Conservation (phyloP, 768 basidiomycete species). For the Agaricus subrufescens region DNA sequence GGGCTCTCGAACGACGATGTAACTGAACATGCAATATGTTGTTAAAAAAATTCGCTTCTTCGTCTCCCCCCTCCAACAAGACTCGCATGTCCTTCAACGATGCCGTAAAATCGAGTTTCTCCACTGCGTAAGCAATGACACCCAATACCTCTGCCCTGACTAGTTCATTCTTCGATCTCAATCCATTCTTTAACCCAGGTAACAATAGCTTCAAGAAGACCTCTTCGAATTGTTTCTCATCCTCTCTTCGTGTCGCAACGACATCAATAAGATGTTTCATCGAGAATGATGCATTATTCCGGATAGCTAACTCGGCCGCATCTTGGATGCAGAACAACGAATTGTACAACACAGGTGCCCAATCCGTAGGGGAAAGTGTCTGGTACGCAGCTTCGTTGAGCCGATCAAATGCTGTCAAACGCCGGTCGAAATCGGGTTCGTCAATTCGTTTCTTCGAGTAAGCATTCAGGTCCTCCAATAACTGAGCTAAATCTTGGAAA, state of each 20-base stretch:
- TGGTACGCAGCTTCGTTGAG: slow-evolving; percentile 66
- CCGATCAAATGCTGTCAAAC: slow-evolving; percentile 67
- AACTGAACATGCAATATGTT: slow-evolving; percentile 93
- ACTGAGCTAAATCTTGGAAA: slow-evolving; percentile 42
- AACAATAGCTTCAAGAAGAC: slow-evolving; percentile 64
- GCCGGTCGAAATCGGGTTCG: slow-evolving; percentile 89
- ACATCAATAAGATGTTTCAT: slow-evolving; percentile 76
- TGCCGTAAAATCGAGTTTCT: slow-evolving; percentile 52
- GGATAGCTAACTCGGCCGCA: slow-evolving; percentile 79
- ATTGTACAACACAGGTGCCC: slow-evolving; percentile 83
- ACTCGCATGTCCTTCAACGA: slow-evolving; percentile 75
- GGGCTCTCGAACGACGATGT: slow-evolving; percentile 82
- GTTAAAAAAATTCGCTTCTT: slow-evolving; percentile 95
- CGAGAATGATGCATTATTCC: slow-evolving; percentile 72
- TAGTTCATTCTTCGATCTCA: slow-evolving; percentile 77
- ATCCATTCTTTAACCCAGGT: slow-evolving; percentile 74
- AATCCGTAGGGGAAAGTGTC: slow-evolving; percentile 50
- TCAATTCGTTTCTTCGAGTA: slow-evolving; percentile 80
- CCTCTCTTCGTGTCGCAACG: slow-evolving; percentile 30
- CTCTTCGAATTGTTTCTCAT: slow-evolving; percentile 40
- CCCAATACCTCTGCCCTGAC: slow-evolving; percentile 82
- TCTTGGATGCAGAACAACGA: slow-evolving; percentile 86
- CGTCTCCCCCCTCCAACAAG: slow-evolving; percentile 81
- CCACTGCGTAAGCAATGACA: slow-evolving; percentile 73
- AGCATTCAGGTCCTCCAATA: slow-evolving; percentile 74